Evolutionary conservation across 1,139 yeast genomes (phyloP), one percentile per base, ranked within the genome.

Genomic region (Sugiyamaella neomexicana): DNA sequence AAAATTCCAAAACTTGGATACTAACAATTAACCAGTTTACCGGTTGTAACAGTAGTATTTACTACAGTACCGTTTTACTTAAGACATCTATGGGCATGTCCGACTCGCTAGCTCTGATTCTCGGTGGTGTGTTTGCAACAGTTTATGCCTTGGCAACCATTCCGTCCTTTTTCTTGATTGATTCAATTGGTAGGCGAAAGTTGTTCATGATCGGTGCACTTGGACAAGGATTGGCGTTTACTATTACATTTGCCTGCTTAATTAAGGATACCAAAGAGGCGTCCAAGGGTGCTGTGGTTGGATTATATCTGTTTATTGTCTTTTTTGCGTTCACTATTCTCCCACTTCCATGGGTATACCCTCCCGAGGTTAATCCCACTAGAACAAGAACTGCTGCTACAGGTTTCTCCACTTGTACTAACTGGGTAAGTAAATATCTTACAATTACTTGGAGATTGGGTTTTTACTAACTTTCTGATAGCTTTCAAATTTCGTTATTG

Each of bases 171-270:
- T 74, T 64, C 59, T 54, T 68, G 53, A 76, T 85, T 65, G 93
- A 87, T 65, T 75, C 78, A 50, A 69, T 85, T 41, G 85, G 89
- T 68, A 82, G 95, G 77, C 81, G 85, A 71, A 79, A 81, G 66
- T 68, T 77, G 10, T 68, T 82, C 64, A 73, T 82, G 65, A 61
- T 71, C 52, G 71, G 72, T 54, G 74, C 74, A 1, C 60, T 68
- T 46, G 67, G 80, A 9, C 82, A 84, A 66, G 75, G 80, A 2
- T 56, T 77, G 17, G 74, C 96, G 82, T 73, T 89, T 41, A 80
- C 87, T 62, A 85, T 89, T 36, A 81, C 93, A 54, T 84, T 91
- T 62, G 79, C 88, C 75, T 46, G 76, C 77, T 20, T 71, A 74
- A 46, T 80, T 79, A 5, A 79, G 72, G 32, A 67, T 73, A 72